Base-by-base conservation (phyloP, 495 filamentous ascomycete species). In the Hyaloscypha hepaticicola region DNA sequence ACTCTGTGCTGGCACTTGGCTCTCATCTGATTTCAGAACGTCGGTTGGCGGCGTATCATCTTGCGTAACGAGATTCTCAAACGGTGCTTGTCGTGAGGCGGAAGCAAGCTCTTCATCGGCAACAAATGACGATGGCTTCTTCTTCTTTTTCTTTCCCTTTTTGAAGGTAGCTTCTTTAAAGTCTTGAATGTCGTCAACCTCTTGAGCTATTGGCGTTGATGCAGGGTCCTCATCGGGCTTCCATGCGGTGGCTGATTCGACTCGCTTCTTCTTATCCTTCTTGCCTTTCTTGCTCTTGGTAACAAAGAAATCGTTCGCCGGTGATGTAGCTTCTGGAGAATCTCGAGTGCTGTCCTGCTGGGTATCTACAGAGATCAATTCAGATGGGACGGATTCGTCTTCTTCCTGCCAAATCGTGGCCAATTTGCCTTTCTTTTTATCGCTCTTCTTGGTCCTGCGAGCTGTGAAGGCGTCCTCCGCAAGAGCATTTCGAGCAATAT, bases 141-240 rank as follows among this genome's bases (percentile, higher is more conserved):
- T 81, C 63, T 80, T 76, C 64, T 75, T 80, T 14, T 77, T 75
- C 65, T 83, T 68, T 1, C 26, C 78, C 45, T 74, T 77, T 48
- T 77, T 80, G 50, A 77, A 74, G 52, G 77, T 78, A 24, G 77
- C 71, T 16, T 77, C 74, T 14, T 60, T 56, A 49, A 34, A 45
- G 24, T 48, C 26, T 51, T 51, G 14, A 12, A 22, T 34, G 55
- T 55, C 33, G 1, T 63, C 61, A 27, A 51, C 5, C 48, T 63
- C 52, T 22, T 9, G 61, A 1, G 28, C 22, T 5, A 27, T n/a
- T 9, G 0, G 16, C 3, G 16, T 5, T 38, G 56, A 6, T 41
- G 33, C 28, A 33, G 38, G 14, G 1, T 58, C 33, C 52, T 61
- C 58, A 6, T 63, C 52, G 14, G 61, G 49, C 38, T 63, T 64